Percentiles rank a stretch among this genome's conserved stretches.
These are phyloP conservation scores for Xylaria polymorpha DNA, from an alignment of 2,329 filamentous ascomycete genomes.

Conservation along the genomic window DNA sequence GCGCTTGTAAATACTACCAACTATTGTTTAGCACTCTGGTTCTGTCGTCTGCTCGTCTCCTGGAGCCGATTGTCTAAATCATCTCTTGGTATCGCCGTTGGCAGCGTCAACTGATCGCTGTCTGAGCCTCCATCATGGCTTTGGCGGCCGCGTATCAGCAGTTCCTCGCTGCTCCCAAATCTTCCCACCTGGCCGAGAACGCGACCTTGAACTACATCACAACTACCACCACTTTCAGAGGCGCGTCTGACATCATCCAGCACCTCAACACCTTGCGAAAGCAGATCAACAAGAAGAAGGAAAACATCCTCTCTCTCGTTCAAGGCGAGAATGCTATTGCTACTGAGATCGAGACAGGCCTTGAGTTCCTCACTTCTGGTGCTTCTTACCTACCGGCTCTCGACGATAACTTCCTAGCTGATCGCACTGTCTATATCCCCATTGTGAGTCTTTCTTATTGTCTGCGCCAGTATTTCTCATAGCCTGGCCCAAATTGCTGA, in stretches of 20 bases:
- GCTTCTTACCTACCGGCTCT: slow-evolving; percentile 88
- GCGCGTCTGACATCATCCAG: slow-evolving; percentile 81
- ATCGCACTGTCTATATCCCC: slow-evolving; percentile 81
- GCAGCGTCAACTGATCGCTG: slow-evolving; percentile 17
- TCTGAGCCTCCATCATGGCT: slow-evolving; percentile 55
- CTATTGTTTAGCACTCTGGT: background rate
- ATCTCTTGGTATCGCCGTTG: slow-evolving; percentile 15
- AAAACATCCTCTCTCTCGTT: slow-evolving; percentile 79
- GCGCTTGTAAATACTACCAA: slow-evolving; percentile 17
- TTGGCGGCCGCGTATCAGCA: slow-evolving; percentile 72
- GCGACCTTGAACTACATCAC: slow-evolving; percentile 89
- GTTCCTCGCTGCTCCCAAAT: slow-evolving; percentile 75
- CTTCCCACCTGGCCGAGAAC: slow-evolving; percentile 71
- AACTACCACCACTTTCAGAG: slow-evolving; percentile 79
- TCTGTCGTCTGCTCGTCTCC: slow-evolving; percentile 4
- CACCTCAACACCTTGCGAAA: slow-evolving; percentile 78
- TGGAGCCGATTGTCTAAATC: background rate
- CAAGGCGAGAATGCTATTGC: slow-evolving; percentile 77
- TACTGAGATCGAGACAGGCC: slow-evolving; percentile 81
- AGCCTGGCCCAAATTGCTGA: slow-evolving; percentile 21
- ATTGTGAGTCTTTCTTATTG: slow-evolving; percentile 70
- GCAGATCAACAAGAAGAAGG: slow-evolving; percentile 83
- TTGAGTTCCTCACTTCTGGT: slow-evolving; percentile 85
- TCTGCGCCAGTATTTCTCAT: background rate
- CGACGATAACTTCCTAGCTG: slow-evolving; percentile 93